These are phyloP conservation scores for Persicaria maculosa DNA, from an alignment of 148 eudicot species.

Conservation along the genomic window DNA sequence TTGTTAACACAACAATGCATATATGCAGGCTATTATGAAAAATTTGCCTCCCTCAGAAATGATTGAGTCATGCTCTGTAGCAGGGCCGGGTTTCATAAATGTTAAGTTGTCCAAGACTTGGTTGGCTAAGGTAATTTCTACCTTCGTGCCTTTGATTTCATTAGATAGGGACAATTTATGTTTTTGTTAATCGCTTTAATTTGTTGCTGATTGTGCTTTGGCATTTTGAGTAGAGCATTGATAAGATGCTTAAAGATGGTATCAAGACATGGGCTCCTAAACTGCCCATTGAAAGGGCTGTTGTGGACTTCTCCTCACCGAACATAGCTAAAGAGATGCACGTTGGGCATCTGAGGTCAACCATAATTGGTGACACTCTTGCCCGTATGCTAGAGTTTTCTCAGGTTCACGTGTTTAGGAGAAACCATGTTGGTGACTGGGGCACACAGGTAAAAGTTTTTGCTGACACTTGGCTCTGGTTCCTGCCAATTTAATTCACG, in stretches of 20 bases:
- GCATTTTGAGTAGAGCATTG: conserved; percentile 49
- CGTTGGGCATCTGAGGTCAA: conserved; percentile 92
- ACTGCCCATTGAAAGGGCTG: conserved; percentile 58
- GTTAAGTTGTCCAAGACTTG: conserved; percentile 58
- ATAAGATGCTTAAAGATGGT: conserved; percentile 74
- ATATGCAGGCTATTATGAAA: conserved; percentile 57
- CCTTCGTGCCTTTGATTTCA: background rate
- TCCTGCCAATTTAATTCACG: background rate
- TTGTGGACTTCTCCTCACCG: conserved; percentile 96
- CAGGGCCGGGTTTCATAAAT: conserved; percentile 97
- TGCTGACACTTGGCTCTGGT: background rate
- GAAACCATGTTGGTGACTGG: conserved; percentile 99
- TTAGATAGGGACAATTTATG: background rate
- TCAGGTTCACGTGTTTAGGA: conserved; percentile 74
- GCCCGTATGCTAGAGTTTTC: conserved; percentile 95
- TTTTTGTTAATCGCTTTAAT: conserved; percentile 12
- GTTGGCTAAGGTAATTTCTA: conserved; percentile 69
- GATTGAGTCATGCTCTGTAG: conserved; percentile 65
- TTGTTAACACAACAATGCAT: background rate
- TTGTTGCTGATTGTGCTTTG: conserved; percentile 9
- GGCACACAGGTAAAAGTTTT: conserved; percentile 71
- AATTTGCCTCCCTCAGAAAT: conserved; percentile 79
- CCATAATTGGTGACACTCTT: conserved; percentile 88
- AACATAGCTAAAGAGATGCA: conserved; percentile 99
- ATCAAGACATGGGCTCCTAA: conserved; percentile 84